Evolutionary conservation across 768 basidiomycete species (phyloP).

Genomic region (Mycena haematopus): DNA sequence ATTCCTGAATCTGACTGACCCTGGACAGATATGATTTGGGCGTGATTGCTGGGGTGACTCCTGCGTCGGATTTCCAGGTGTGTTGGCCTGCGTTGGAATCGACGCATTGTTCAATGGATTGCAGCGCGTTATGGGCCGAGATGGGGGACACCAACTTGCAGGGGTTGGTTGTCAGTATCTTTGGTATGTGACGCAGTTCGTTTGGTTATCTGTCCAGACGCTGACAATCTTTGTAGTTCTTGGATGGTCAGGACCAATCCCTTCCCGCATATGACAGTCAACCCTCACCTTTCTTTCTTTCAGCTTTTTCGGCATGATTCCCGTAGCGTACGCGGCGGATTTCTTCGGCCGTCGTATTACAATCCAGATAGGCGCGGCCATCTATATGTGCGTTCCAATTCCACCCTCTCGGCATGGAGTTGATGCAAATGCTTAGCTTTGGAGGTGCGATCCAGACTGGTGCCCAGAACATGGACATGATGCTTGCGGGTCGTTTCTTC

Average conservation of each 20-base stretch:
- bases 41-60: slow-evolving; percentile 55
- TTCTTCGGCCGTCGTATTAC: slow-evolving; percentile 45
- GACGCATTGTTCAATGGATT: not conserved
- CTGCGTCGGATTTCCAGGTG: slow-evolving; percentile 45
- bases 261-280: not conserved
- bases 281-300: not conserved
- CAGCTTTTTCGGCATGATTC: slow-evolving; percentile 52
- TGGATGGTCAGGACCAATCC: slow-evolving; percentile 40
- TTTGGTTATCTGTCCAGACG: not conserved
- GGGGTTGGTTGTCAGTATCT: slow-evolving; percentile 50
- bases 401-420: not conserved
- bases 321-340: slow-evolving; percentile 49
- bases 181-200: slow-evolving; percentile 36
- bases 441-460: slow-evolving; percentile 55
- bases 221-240: slow-evolving; percentile 36
- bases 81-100: not conserved
- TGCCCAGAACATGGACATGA: slow-evolving; percentile 52
- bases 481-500: slow-evolving; percentile 58
- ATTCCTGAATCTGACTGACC: not conserved
- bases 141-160: slow-evolving; percentile 42
- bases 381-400: slow-evolving; percentile 42
- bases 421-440: slow-evolving; percentile 34
- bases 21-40: slow-evolving; percentile 50
- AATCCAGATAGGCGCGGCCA: slow-evolving; percentile 46
- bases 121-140: slow-evolving; percentile 43